Evolutionary conservation across 345 rosid species (phyloP).

Genomic region (Diplotaxis tenuifolia): DNA sequence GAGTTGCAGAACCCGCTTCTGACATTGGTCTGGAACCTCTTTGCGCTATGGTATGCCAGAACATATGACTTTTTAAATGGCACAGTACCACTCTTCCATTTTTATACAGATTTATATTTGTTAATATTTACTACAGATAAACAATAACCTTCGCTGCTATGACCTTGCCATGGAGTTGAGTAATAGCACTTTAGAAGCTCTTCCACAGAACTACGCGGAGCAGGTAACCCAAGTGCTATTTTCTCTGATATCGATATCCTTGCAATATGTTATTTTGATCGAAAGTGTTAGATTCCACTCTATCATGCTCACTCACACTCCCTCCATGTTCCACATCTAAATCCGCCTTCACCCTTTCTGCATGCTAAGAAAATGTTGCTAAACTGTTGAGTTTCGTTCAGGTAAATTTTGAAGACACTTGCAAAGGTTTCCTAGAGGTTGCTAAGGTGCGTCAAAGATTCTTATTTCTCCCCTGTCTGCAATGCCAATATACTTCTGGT

Average conservation of each 20-base stretch:
- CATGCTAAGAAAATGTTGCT: conserved; percentile 8
- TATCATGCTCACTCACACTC: conserved; percentile 5
- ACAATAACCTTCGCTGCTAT: conserved; percentile 96
- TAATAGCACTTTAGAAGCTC: conserved; percentile 84
- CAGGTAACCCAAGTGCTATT: conserved; percentile 56
- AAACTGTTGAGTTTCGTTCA: conserved; percentile 32
- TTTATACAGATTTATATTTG: not conserved
- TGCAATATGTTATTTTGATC: conserved; percentile 12
- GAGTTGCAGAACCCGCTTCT: conserved; percentile 86
- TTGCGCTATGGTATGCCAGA: conserved; percentile 85
- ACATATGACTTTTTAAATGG: not conserved
- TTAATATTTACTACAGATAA: conserved; percentile 53
- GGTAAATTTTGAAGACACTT: conserved; percentile 98
- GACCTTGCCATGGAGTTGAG: conserved; percentile 98
- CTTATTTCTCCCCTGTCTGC: not conserved
- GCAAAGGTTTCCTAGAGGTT: conserved; percentile 97
- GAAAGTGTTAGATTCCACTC: conserved; percentile 6
- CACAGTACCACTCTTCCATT: not conserved
- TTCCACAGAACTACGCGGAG: conserved; percentile 94
- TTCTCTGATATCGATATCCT: not conserved
- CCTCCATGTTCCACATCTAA: conserved; percentile 6
- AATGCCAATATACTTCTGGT: not conserved
- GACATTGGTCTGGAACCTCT: conserved; percentile 94
- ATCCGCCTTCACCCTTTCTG: not conserved
- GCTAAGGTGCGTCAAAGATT: conserved; percentile 61